phyloP scores from a whole-genome alignment of 495 filamentous ascomycete species.

The Clohesyomyces aquaticus region DNA sequence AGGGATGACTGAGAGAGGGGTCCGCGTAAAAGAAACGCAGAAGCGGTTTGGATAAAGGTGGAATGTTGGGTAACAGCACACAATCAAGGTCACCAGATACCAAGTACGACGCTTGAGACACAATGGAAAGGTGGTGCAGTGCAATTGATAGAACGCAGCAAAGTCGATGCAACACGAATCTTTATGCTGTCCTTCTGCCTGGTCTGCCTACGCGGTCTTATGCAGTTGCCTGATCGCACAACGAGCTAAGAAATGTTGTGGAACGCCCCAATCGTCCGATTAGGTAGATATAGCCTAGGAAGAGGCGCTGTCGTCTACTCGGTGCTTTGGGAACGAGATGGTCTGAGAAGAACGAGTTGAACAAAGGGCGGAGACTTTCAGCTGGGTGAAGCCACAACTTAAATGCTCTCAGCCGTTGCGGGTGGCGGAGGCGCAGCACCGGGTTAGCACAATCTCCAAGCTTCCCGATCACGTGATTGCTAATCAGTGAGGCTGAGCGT shows the following conservation, averaged over 20 bases:
- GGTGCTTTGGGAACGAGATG: not conserved
- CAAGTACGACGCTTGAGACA: too few species aligned
- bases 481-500: not conserved
- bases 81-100: too few species aligned
- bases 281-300: not conserved
- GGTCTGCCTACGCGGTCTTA: not conserved
- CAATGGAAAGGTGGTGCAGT: not conserved
- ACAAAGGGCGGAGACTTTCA: not conserved
- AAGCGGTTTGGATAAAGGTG: too few species aligned
- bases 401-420: slow-evolving; percentile 1
- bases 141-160: not conserved
- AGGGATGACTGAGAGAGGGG: too few species aligned
- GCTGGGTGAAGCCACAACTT: not conserved
- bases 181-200: not conserved
- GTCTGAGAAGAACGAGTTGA: not conserved
- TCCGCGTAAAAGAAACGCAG: too few species aligned
- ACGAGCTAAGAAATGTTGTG: too few species aligned
- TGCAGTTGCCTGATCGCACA: not conserved
- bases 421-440: slow-evolving; percentile 14
- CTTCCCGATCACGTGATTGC: not conserved
- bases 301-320: not conserved
- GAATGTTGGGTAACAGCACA: too few species aligned
- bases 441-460: not conserved
- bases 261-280: too few species aligned
- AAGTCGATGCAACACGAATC: not conserved